phyloP scores from a whole-genome alignment of 2,329 filamentous ascomycete genomes.

The Myriosclerotinia duriaeana region DNA sequence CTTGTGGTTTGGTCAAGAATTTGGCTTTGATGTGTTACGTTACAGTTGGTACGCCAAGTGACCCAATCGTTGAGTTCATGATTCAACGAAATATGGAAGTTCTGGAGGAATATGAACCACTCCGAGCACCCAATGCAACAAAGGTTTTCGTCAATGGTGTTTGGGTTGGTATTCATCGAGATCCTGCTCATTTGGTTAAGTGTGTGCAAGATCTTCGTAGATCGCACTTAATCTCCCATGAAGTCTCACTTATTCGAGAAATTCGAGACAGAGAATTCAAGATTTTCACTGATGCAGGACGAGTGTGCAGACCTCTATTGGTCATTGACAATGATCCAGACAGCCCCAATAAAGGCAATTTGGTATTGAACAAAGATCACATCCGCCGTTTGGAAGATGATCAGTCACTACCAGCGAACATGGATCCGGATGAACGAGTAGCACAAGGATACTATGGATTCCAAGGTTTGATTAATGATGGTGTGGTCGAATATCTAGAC shows the following conservation, averaged over 20 bases:
- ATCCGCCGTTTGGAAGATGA: slow-evolving; percentile 75
- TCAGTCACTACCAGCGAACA: slow-evolving; percentile 60
- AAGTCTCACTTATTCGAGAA: slow-evolving; percentile 92
- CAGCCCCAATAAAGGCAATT: slow-evolving; percentile 70
- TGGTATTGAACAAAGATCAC: slow-evolving; percentile 83
- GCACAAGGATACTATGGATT: slow-evolving; percentile 72
- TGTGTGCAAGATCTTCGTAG: slow-evolving; percentile 76
- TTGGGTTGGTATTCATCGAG: slow-evolving; percentile 94
- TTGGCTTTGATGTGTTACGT: slow-evolving; percentile 97
- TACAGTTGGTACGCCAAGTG: slow-evolving; percentile 87
- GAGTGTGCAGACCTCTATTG: slow-evolving; percentile 91
- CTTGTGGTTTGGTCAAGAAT: slow-evolving; percentile 98
- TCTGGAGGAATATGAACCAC: slow-evolving; percentile 88
- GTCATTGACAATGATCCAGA: slow-evolving; percentile 84
- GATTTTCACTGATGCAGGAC: slow-evolving; percentile 94
- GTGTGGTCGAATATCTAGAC: slow-evolving; percentile 93
- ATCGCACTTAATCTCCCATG: slow-evolving; percentile 79
- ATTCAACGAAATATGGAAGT: slow-evolving; percentile 94
- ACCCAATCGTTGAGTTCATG: slow-evolving; percentile 94
- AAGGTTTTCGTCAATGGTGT: slow-evolving; percentile 98
- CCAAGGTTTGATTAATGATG: slow-evolving; percentile 78
- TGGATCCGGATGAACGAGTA: slow-evolving; percentile 57
- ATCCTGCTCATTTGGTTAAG: slow-evolving; percentile 80
- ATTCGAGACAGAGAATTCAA: slow-evolving; percentile 98
- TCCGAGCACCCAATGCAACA: slow-evolving; percentile 84